These are phyloP conservation scores for Voacanga thouarsii DNA, from an alignment of 257 asterid species.

Conservation along the genomic window DNA sequence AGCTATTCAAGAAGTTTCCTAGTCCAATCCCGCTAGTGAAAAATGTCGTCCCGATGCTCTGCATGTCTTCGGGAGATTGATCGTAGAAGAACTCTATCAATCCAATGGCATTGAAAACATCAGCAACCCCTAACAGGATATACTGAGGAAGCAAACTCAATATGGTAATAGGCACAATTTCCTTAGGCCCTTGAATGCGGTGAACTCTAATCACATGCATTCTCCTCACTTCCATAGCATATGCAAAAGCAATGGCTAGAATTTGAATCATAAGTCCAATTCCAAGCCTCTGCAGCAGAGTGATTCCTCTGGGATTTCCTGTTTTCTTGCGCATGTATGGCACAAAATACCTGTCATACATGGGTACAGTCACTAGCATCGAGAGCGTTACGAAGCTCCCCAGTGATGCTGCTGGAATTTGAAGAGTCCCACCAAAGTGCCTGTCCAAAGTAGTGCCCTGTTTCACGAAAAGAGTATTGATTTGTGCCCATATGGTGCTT, in stretches of 20 bases:
- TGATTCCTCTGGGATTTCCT: conserved; percentile 72
- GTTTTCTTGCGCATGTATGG: conserved; percentile 58
- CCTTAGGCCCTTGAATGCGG: conserved; percentile 27
- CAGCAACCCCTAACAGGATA: conserved; percentile 61
- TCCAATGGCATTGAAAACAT: conserved; percentile 78
- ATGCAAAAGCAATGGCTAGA: conserved; percentile 55
- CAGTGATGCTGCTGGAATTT: conserved; percentile 79
- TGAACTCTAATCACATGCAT: conserved; percentile 30
- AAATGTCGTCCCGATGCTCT: conserved; percentile 77
- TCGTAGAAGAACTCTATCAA: conserved; percentile 77
- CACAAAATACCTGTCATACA: conserved; percentile 72
- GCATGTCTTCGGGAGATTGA: conserved; percentile 86
- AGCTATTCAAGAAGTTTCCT: conserved; percentile 82
- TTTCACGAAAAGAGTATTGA: conserved; percentile 81
- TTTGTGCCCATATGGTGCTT: conserved; percentile 85
- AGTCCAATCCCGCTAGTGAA: conserved; percentile 85
- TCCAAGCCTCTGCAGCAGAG: conserved; percentile 62
- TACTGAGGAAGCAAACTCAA: conserved; percentile 67
- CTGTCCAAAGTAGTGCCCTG: conserved; percentile 83
- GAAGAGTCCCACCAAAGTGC: conserved; percentile 46
- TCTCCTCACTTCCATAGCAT: conserved; percentile 44
- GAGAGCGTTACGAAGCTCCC: conserved; percentile 80
- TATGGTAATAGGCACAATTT: conserved; percentile 68
- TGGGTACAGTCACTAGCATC: conserved; percentile 60
- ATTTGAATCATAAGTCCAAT: conserved; percentile 62